Evolutionary conservation across 805 yeast species (phyloP).

Genomic region (Starmerella sp.): DNA sequence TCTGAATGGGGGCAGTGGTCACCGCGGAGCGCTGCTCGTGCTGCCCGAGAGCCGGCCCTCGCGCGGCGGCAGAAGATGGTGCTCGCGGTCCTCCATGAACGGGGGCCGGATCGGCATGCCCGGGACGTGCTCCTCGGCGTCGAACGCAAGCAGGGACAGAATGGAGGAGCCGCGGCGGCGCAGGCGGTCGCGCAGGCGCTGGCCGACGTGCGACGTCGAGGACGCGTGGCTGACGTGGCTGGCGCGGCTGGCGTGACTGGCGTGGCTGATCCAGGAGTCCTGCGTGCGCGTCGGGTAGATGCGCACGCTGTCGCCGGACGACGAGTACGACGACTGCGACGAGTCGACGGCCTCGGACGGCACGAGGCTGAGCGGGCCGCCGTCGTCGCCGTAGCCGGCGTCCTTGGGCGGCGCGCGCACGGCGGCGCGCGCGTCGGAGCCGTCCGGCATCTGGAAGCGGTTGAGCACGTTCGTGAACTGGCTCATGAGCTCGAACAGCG

Average conservation of each 20-base stretch:
- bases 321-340: background rate
- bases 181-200: background rate
- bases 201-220: background rate
- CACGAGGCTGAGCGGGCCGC: background rate
- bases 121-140: background rate
- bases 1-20: background rate
- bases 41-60: background rate
- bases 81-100: background rate
- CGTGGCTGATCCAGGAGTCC: background rate
- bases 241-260: background rate
- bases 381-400: background rate
- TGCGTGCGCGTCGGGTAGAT: constrained; percentile 1
- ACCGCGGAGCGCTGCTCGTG: background rate
- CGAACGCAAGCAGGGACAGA: background rate
- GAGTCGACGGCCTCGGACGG: background rate
- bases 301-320: constrained; percentile 6
- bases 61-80: constrained; percentile 1
- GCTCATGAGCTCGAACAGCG: constrained; percentile 50
- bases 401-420: background rate
- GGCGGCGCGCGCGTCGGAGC: background rate
- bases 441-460: constrained; percentile 10
- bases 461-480: constrained; percentile 14
- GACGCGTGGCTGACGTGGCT: background rate
- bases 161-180: background rate
- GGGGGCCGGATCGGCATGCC: background rate